Evolutionary conservation across 306 rosid species (phyloP).

Genomic region (Biancaea sappan): DNA sequence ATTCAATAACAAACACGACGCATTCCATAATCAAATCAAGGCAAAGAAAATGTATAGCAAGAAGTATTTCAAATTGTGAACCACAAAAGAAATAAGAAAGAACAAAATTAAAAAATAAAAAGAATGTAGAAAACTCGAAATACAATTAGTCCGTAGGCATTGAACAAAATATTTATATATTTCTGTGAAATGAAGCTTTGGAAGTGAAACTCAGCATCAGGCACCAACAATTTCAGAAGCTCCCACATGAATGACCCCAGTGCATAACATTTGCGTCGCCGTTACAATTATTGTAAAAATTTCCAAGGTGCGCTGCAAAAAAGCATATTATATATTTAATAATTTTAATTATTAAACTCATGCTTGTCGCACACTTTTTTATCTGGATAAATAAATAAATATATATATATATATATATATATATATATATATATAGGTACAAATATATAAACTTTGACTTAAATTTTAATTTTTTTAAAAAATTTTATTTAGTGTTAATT

Average conservation of each 20-base stretch:
- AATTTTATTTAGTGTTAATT: too few species aligned
- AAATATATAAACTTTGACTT: too few species aligned
- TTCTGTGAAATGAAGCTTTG: neutral
- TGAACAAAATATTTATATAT: too few species aligned
- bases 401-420: too few species aligned
- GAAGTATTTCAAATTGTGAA: neutral
- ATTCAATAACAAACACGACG: neutral
- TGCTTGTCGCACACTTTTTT: too few species aligned
- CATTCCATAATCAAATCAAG: neutral
- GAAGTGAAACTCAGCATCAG: neutral
- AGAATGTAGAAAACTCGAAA: neutral
- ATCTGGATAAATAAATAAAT: too few species aligned
- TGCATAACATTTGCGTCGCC: slow-evolving; percentile 8
- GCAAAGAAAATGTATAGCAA: neutral
- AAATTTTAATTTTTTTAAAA: too few species aligned
- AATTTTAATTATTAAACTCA: too few species aligned
- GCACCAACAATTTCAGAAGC: neutral
- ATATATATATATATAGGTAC: too few species aligned
- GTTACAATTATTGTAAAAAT: slow-evolving; percentile 18
- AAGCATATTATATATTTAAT: too few species aligned
- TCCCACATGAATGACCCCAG: neutral
- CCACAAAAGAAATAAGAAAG: neutral
- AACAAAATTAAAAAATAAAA: neutral
- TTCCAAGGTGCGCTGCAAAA: neutral
- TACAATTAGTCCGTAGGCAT: neutral